phyloP scores from a whole-genome alignment of 805 yeast species.

The Dipodascus albidus region DNA sequence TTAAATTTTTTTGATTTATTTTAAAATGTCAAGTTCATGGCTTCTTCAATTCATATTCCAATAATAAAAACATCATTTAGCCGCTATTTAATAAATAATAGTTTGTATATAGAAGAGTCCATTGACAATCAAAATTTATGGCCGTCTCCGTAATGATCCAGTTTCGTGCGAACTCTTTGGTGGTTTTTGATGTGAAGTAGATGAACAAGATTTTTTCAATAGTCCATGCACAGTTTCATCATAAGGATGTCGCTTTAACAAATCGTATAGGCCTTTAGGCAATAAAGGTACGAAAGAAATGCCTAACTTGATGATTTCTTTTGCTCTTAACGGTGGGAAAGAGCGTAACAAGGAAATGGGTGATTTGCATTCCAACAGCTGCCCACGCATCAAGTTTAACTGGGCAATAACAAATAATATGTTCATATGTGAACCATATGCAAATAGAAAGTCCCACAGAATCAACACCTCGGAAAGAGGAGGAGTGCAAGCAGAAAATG shows the following conservation, averaged over 20 bases:
- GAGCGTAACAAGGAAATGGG: conserved; percentile 71
- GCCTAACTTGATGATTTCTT: conserved; percentile 64
- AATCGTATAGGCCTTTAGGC: conserved; percentile 53
- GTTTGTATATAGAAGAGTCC: too few species aligned
- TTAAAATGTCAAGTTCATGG: not conserved
- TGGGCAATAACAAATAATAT: conserved; percentile 77
- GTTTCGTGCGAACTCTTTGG: not conserved
- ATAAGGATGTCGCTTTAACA: conserved; percentile 51
- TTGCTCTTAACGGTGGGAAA: conserved; percentile 61
- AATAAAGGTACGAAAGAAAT: conserved; percentile 68
- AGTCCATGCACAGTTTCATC: conserved; percentile 25
- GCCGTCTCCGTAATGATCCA: not conserved
- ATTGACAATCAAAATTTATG: too few species aligned
- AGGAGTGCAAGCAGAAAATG: conserved; percentile 82
- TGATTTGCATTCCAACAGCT: conserved; percentile 42
- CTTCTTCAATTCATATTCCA: not conserved
- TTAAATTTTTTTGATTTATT: not conserved
- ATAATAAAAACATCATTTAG: not conserved
- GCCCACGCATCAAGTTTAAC: conserved; percentile 53
- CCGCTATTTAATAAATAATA: not conserved
- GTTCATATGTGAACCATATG: conserved; percentile 85
- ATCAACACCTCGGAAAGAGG: conserved; percentile 64
- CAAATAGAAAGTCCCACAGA: conserved; percentile 84
- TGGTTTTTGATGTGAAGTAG: not conserved
- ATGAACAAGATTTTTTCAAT: not conserved